Evolutionary conservation across 2,329 filamentous ascomycete genomes (phyloP), one percentile per base, ranked within the genome.

Genomic region (Raffaelea albimanens): DNA sequence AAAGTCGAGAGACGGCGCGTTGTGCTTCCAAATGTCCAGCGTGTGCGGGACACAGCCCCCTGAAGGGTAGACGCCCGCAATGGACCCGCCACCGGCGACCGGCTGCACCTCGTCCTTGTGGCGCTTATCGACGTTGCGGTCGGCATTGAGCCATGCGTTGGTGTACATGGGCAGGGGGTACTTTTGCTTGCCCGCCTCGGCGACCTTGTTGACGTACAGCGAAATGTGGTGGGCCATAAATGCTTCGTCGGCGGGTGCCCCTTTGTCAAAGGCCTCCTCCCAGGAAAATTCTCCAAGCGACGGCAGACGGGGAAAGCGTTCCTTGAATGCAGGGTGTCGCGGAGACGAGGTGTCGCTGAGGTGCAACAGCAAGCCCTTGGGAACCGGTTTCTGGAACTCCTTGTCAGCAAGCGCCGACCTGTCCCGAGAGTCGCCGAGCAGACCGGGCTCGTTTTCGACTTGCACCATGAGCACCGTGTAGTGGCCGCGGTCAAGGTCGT

Each of bases 401-500:
- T 63, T 56, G 18, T 73, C 61, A 2, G 70, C 72, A 5, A 56
- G 55, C 1, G 55, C 54, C 3, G 64, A 69, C 3, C 67, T 60
- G 53, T 76, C 75, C 20, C 72, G 63, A 8, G 68, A 75, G 53
- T 77, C 73, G 0, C 73, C 72, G 0, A 77, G 59, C 0, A 77
- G 50, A 1, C 75, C 74, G 0, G 65, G 66, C 58, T 78, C 74
- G 39, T 78, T 78, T 57, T 78, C 70, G n/a, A 78, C 73, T 51
- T 78, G 74, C 0, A 76, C 66, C 74, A 77, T 77, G 2, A 78
- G 52, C 0, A 78, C 72, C 0, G 72, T 78, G 3, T 61, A 65
- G 40, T 76, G 62, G 11, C 63, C 56, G 2, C 58, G 59, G 41
- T 77, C 72, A 4, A 76, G 55, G 3, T 69, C 58, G 7, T 66